phyloP scores from a whole-genome alignment of 805 yeast genomes.

The Yarrowia sp. region DNA sequence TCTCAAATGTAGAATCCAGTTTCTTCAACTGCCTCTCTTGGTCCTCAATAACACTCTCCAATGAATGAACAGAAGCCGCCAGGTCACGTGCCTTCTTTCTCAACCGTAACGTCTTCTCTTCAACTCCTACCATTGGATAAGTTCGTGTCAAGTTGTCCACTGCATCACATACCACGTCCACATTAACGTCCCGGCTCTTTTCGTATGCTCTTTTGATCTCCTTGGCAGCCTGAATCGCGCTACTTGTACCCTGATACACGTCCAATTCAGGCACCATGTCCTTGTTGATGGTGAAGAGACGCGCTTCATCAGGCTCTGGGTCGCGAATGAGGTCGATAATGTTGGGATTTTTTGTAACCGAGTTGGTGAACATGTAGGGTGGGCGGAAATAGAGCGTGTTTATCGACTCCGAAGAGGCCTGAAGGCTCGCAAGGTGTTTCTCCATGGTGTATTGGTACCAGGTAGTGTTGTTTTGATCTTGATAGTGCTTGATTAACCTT shows the following conservation, averaged over 20 bases:
- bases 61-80: slow-evolving; percentile 43
- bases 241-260: neutral
- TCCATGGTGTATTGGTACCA: slow-evolving; percentile 32
- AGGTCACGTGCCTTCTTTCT: slow-evolving; percentile 41
- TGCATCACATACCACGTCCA: slow-evolving; percentile 47
- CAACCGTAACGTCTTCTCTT: slow-evolving; percentile 35
- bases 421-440: slow-evolving; percentile 40
- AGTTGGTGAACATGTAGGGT: slow-evolving; percentile 64
- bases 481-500: neutral
- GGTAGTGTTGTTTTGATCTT: neutral
- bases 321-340: slow-evolving; percentile 57
- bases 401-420: slow-evolving; percentile 45
- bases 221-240: slow-evolving; percentile 14
- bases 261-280: slow-evolving; percentile 21
- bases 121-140: slow-evolving; percentile 44
- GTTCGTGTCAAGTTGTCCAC: slow-evolving; percentile 41
- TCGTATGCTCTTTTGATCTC: slow-evolving; percentile 5
- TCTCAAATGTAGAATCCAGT: slow-evolving; percentile 29
- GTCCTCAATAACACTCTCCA: slow-evolving; percentile 45
- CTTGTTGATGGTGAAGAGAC: slow-evolving; percentile 42
- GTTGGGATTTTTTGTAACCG: slow-evolving; percentile 51
- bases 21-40: slow-evolving; percentile 44
- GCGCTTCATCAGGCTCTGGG: slow-evolving; percentile 51
- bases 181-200: slow-evolving; percentile 28
- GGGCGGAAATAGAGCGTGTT: slow-evolving; percentile 49